A percentile compares a stretch with the other conserved stretches of the same genome.
phyloP scores from a whole-genome alignment of 2,329 filamentous ascomycete genomes.

The Microdochium bolleyi region DNA sequence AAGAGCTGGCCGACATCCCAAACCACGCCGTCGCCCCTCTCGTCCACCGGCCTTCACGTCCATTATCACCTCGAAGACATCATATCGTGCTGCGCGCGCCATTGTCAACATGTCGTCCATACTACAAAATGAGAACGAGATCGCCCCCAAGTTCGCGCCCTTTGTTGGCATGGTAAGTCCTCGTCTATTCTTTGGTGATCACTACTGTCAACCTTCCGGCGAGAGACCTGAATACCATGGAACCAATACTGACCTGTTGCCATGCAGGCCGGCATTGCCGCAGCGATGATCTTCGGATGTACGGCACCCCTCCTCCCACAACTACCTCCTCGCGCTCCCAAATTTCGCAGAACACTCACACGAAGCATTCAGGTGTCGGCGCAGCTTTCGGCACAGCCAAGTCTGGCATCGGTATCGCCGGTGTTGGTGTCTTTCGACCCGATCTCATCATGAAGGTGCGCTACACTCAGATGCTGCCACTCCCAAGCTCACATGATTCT shows the following conservation, averaged over 20 bases:
- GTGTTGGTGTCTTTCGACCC: constrained; percentile 75
- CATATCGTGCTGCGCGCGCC: not conserved
- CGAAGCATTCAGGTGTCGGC: constrained; percentile 44
- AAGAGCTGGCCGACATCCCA: not conserved
- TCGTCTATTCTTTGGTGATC: constrained; percentile 1
- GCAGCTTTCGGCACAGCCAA: constrained; percentile 85
- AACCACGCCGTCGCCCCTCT: not conserved
- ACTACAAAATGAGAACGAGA: constrained; percentile 42
- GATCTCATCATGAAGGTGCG: constrained; percentile 86
- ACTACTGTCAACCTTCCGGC: constrained; percentile 6
- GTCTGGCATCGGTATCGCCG: constrained; percentile 80
- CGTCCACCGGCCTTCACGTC: not conserved
- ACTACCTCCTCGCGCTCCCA: constrained; percentile 1
- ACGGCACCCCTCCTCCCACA: constrained; percentile 25
- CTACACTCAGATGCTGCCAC: not conserved
- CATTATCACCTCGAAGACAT: too few relatives aligned
- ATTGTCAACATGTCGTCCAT: not conserved
- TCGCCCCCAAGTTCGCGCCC: constrained; percentile 74
- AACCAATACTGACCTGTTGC: constrained; percentile 9
- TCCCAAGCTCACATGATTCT: constrained; percentile 6
- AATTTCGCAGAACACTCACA: constrained; percentile 11
- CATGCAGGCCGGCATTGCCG: constrained; percentile 63
- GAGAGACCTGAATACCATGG: too few relatives aligned
- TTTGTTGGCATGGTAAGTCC: constrained; percentile 77
- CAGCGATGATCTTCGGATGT: constrained; percentile 82